A percentile compares a stretch with the other conserved stretches of the same genome.
phyloP scores from a whole-genome alignment of 257 asterid species.

The Nicotiana tabacum region DNA sequence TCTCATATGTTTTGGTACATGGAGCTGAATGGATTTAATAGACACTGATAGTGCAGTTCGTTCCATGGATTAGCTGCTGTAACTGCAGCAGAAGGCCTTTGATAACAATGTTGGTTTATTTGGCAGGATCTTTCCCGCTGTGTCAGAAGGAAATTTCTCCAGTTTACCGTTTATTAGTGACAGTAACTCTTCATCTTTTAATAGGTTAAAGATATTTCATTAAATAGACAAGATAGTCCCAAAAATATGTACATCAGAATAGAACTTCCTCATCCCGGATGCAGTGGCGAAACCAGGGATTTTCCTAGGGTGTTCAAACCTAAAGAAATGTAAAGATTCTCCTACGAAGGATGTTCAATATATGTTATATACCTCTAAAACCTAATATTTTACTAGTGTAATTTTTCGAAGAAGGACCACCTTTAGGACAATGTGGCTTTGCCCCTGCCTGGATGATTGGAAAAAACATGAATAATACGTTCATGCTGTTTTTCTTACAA shows the following conservation, averaged over 20 bases:
- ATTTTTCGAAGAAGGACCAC: too few relatives aligned
- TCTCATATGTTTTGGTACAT: slow-evolving; percentile 2
- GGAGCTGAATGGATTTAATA: background rate
- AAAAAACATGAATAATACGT: background rate
- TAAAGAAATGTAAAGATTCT: background rate
- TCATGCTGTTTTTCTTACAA: background rate
- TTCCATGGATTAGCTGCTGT: background rate
- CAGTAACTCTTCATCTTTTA: background rate
- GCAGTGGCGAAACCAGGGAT: too few relatives aligned
- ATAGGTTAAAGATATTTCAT: background rate
- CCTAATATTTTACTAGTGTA: too few relatives aligned
- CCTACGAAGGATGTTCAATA: too few relatives aligned
- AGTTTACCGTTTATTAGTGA: background rate
- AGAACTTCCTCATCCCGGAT: background rate
- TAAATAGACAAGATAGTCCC: background rate
- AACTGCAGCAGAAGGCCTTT: background rate
- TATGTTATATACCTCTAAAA: too few relatives aligned
- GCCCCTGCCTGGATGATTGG: too few relatives aligned
- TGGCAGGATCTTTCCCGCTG: background rate
- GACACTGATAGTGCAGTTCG: background rate
- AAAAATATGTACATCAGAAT: background rate
- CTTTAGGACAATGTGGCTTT: too few relatives aligned
- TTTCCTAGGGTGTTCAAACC: background rate
- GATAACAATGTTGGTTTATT: background rate
- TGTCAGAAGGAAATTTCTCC: background rate